Evolutionary conservation across 352 stramenopile genomes (phyloP).

Genomic region (Pythium oligandrum): DNA sequence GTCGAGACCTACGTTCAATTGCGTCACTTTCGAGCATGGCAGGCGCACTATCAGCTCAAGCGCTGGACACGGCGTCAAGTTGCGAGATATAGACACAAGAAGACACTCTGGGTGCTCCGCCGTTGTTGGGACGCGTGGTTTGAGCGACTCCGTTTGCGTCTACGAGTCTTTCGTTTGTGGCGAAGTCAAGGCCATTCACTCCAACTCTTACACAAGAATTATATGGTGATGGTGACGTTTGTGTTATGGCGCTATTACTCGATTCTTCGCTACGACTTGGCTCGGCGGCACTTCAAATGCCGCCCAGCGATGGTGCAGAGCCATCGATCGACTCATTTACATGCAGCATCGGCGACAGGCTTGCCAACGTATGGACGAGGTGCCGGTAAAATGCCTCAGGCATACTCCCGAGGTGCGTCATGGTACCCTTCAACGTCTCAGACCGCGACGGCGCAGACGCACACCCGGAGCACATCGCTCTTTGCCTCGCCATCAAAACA

Average conservation of each 20-base stretch:
- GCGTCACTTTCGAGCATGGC: constrained; percentile 33
- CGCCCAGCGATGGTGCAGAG: constrained; percentile 10
- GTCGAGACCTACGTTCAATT: constrained; percentile 31
- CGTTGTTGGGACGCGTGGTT: constrained; percentile 20
- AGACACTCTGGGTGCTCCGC: constrained; percentile 2
- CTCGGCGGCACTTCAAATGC: constrained; percentile 17
- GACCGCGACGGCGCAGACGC: not conserved
- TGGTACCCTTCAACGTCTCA: constrained; percentile 1
- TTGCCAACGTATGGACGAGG: not conserved
- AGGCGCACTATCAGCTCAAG: constrained; percentile 8
- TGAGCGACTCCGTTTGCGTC: constrained; percentile 2
- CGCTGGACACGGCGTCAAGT: constrained; percentile 13
- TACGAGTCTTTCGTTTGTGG: constrained; percentile 22
- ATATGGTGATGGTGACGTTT: constrained; percentile 28
- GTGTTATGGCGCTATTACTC: constrained; percentile 31
- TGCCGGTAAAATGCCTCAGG: no score
- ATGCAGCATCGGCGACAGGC: not conserved
- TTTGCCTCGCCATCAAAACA: not conserved
- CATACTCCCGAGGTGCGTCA: not conserved
- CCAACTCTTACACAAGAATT: constrained; percentile 28
- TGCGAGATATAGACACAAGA: constrained; percentile 7
- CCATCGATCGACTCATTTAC: not conserved
- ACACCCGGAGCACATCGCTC: not conserved
- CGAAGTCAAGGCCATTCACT: constrained; percentile 43
- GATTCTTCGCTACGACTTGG: constrained; percentile 24